Conservation (phyloP, 2,329 filamentous ascomycete genomes). For the Davidsoniella neocaledoniae region DNA sequence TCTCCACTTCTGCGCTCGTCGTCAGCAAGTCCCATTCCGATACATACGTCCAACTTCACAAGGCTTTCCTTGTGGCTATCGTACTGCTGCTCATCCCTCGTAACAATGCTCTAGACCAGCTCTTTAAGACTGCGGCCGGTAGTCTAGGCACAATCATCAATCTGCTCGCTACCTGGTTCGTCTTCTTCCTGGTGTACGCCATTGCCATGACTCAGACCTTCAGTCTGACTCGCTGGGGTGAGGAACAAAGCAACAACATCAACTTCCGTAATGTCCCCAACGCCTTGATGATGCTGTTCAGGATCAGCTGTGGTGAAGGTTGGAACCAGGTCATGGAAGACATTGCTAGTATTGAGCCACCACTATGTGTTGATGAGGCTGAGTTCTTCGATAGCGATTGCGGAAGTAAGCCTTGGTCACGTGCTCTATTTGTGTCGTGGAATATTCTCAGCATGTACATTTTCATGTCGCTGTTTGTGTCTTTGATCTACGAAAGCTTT, state of each 20-base stretch:
- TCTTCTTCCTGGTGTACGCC: slow-evolving; percentile 88
- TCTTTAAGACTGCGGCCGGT: slow-evolving; percentile 96
- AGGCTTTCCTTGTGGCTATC: slow-evolving; percentile 82
- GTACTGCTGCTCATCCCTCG: slow-evolving; percentile 82
- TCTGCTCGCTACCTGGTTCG: slow-evolving; percentile 88
- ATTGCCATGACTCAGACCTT: slow-evolving; percentile 95
- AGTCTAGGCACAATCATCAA: slow-evolving; percentile 84
- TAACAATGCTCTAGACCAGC: slow-evolving; percentile 91
- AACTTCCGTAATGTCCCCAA: slow-evolving; percentile 93
- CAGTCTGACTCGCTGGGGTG: slow-evolving; percentile 76
- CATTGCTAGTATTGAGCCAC: slow-evolving; percentile 62
- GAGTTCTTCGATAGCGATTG: slow-evolving; percentile 82
- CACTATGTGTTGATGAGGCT: slow-evolving; percentile 56
- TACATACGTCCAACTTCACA: slow-evolving; percentile 67
- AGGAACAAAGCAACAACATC: slow-evolving; percentile 55
- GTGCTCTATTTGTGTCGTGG: slow-evolving; percentile 84
- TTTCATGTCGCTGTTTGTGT: slow-evolving; percentile 95
- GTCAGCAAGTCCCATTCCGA: slow-evolving; percentile 42
- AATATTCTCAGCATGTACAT: slow-evolving; percentile 99
- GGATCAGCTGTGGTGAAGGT: slow-evolving; percentile 83
- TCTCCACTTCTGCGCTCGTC: slow-evolving; percentile 61
- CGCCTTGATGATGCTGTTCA: slow-evolving; percentile 80
- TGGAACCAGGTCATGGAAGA: slow-evolving; percentile 98
- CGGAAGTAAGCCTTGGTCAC: slow-evolving; percentile 76
- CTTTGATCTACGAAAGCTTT: slow-evolving; percentile 97